Conservation (phyloP, 805 yeast genomes). For the Candida multigemmis region DNA sequence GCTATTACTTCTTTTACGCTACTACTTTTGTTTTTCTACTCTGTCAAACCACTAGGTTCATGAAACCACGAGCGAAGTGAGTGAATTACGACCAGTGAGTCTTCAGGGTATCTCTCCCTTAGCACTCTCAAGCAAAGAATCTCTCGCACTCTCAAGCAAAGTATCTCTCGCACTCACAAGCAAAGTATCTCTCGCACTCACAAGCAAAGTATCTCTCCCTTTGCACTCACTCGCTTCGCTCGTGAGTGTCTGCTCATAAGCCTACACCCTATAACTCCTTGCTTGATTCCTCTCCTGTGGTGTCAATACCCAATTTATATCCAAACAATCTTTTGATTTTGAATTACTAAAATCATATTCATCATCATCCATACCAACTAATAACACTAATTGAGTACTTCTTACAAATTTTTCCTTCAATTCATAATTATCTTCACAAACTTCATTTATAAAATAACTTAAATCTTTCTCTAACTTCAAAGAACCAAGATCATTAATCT, state of each 20-base stretch:
- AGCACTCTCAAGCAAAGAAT: neutral
- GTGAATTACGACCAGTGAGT: neutral
- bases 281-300: slow-evolving; percentile 65
- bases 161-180: neutral
- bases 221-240: slow-evolving; percentile 1
- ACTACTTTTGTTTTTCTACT: no score
- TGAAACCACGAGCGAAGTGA: neutral
- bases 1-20: no score
- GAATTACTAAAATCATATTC: slow-evolving; percentile 20
- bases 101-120: neutral
- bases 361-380: slow-evolving; percentile 73
- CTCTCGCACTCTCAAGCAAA: neutral
- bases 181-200: neutral
- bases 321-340: slow-evolving; percentile 16
- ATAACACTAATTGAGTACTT: slow-evolving; percentile 75
- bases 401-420: slow-evolving; percentile 71
- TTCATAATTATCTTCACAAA: slow-evolving; percentile 64
- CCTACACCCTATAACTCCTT: slow-evolving; percentile 45
- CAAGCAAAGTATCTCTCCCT: neutral
- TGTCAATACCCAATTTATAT: slow-evolving; percentile 63
- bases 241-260: slow-evolving; percentile 1
- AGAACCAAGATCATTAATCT: slow-evolving; percentile 74
- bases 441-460: slow-evolving; percentile 60
- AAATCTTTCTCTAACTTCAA: slow-evolving; percentile 77
- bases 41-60: neutral